Evolutionary conservation across 345 rosid species (phyloP), one percentile per base, ranked within the genome.

Genomic region (Melaleuca alternifolia): DNA sequence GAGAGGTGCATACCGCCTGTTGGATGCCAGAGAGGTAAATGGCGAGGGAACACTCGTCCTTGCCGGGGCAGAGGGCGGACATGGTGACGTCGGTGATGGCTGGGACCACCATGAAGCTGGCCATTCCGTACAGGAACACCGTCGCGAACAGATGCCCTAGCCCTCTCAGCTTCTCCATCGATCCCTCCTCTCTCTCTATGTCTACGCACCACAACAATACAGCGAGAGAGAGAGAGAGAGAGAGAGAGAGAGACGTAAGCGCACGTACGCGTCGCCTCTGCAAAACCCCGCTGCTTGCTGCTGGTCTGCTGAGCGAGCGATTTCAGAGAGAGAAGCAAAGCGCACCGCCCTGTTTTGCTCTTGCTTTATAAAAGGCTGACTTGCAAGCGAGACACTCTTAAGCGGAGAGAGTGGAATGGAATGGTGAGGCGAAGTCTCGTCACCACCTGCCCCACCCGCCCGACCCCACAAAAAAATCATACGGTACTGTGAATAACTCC

Each of bases 21-120:
- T 95, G 96, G 86, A 91, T 52, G 18, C 98, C 97, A 79, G 98
- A 87, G 91, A 95, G 95, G 88, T 93, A 96, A 79, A 96, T 95
- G 92, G 98, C 98, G 23, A 95, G 91, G 59, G 99, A 96, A 88
- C 99, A 96, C 56, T 94, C 90, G 30, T 93, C 94, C n/a, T 71
- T 37, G 83, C 91, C 92, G 30, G 94, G 96, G 91, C 99, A 96
- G 87, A 96, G 92, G 3, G 99, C 98, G 2, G 85, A 24, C 93
- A 96, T 94, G 83, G 94, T 96, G 62, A 96, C 96, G 51, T 95
- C 99, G 52, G 94, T 95, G 46, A 94, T 90, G 87, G 94, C 94
- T 59, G 99, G 99, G 84, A 57, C 1, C 50, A 93, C 92, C 75
- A 95, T 87, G 83, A 65, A 84, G 6, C 4, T 57, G 7, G 95